Evolutionary conservation across 495 filamentous ascomycete species (phyloP).

Genomic region (Penicillium psychrofluorescens): DNA sequence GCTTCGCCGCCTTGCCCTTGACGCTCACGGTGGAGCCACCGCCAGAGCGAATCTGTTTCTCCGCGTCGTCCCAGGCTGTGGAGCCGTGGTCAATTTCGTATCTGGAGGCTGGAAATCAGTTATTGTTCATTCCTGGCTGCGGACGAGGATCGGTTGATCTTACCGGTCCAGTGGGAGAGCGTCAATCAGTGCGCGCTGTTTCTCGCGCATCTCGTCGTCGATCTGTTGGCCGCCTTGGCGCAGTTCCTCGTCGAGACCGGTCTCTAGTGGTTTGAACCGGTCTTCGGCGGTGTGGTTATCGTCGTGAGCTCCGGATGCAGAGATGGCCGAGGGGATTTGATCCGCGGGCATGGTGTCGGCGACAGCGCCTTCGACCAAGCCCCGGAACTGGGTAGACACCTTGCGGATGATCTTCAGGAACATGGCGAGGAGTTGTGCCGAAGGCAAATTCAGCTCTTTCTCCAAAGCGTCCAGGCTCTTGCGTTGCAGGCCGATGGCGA

Average conservation of each 20-base stretch:
- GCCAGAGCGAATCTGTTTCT: conserved; percentile 61
- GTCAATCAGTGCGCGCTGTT: conserved; percentile 81
- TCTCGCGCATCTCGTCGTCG: conserved; percentile 59
- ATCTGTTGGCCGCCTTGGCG: conserved; percentile 75
- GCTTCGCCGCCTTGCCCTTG: conserved; percentile 64
- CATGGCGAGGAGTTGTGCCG: conserved; percentile 84
- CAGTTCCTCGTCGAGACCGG: conserved; percentile 75
- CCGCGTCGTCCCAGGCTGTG: conserved; percentile 74
- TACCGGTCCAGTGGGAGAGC: conserved; percentile 82
- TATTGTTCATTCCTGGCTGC: conserved; percentile 29
- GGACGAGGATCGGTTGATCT: conserved; percentile 21
- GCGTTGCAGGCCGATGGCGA: conserved; percentile 82
- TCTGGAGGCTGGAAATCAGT: conserved; percentile 46
- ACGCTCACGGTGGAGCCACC: conserved; percentile 73
- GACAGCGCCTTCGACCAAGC: conserved; percentile 66
- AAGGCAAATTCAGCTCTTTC: conserved; percentile 65
- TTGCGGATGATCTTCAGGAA: conserved; percentile 95
- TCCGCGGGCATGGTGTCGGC: conserved; percentile 59
- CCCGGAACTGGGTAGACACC: conserved; percentile 66
- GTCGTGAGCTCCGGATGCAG: conserved; percentile 53
- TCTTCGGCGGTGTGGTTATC: conserved; percentile 45
- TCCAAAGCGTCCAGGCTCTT: conserved; percentile 79
- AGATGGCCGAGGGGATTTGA: conserved; percentile 44
- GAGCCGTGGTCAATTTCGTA: conserved; percentile 71
- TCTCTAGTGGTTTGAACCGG: conserved; percentile 61